A percentile compares a stretch with the other conserved stretches of the same genome.
Conservation (phyloP, 2,329 filamentous ascomycete genomes). For the Saccharata proteae region DNA sequence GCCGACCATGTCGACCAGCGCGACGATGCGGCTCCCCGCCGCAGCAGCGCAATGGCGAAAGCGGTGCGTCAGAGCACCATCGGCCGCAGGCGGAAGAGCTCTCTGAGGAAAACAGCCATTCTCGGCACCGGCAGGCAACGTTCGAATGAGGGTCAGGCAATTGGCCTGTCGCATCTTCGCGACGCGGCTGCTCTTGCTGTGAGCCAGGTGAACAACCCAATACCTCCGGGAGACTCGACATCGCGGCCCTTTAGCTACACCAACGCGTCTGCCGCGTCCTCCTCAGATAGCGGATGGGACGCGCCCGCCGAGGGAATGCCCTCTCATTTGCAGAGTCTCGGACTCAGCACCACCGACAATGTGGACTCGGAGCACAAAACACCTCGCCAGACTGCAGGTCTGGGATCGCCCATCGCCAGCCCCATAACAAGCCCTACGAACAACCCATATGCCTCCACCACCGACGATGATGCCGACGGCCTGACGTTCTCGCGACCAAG, state of each 20-base stretch:
- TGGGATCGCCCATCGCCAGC: slow-evolving; percentile 25
- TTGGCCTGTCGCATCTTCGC: too few species aligned
- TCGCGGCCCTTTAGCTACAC: slow-evolving; percentile 28
- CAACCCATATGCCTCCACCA: slow-evolving; percentile 55
- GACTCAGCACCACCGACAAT: slow-evolving; percentile 9
- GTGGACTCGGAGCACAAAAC: slow-evolving; percentile 13
- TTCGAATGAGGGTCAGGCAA: slow-evolving; percentile 12
- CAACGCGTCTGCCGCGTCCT: slow-evolving; percentile 18
- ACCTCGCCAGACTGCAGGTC: slow-evolving; percentile 19
- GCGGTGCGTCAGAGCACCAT: slow-evolving; percentile 32
- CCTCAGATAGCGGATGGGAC: slow-evolving; percentile 20
- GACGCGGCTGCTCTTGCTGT: slow-evolving; percentile 9
- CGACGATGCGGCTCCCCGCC: slow-evolving; percentile 8
- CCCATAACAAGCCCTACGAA: slow-evolving; percentile 37
- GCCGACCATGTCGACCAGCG: slow-evolving; percentile 9
- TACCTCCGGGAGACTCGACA: slow-evolving; percentile 12
- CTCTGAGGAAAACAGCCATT: slow-evolving; percentile 74
- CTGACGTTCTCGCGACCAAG: slow-evolving; percentile 45
- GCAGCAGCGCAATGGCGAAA: slow-evolving; percentile 38
- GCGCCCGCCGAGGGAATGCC: slow-evolving; percentile 10
- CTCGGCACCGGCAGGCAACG: slow-evolving; percentile 51
- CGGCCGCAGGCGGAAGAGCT: slow-evolving; percentile 61
- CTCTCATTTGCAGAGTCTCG: slow-evolving; percentile 9
- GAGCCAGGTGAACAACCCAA: slow-evolving; percentile 6
- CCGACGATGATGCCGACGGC: slow-evolving; percentile 65